Conservation (phyloP, 108 stramenopile genomes). For the Stephanodiscus triporus region DNA sequence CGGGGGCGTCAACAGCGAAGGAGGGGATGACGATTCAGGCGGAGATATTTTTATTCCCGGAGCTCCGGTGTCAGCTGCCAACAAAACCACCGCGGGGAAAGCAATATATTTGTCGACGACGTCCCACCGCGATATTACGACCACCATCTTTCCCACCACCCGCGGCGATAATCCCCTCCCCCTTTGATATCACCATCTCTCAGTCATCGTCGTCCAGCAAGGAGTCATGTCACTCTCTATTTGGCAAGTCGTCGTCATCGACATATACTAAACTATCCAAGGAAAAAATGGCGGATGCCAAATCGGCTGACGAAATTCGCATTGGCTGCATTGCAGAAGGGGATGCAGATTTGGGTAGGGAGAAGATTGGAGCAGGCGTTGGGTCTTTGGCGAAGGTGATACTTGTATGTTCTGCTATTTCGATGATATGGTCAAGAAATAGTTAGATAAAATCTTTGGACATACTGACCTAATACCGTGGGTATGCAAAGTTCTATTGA, state of each 20-base stretch:
- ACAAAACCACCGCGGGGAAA: slow-evolving; percentile 20
- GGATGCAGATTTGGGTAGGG: slow-evolving; percentile 74
- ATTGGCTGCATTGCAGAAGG: slow-evolving; percentile 77
- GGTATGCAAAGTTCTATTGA: neutral
- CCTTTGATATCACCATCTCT: slow-evolving; percentile 54
- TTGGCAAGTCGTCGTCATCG: slow-evolving; percentile 14
- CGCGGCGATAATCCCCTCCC: slow-evolving; percentile 29
- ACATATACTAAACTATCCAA: slow-evolving; percentile 60
- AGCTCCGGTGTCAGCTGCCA: neutral
- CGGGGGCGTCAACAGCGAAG: too few relatives aligned
- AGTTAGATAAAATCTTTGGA: slow-evolving; percentile 70
- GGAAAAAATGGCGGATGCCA: slow-evolving; percentile 76
- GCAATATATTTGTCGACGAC: slow-evolving; percentile 12
- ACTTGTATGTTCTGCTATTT: slow-evolving; percentile 10
- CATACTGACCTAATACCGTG: slow-evolving; percentile 41
- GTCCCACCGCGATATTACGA: slow-evolving; percentile 32
- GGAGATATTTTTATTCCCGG: slow-evolving; percentile 44
- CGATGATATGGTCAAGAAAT: slow-evolving; percentile 71
- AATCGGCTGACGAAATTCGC: slow-evolving; percentile 81
- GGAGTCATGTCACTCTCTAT: slow-evolving; percentile 36
- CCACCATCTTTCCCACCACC: slow-evolving; percentile 29
- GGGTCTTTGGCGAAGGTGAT: slow-evolving; percentile 34
- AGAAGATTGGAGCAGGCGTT: slow-evolving; percentile 82
- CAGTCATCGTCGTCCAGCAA: slow-evolving; percentile 26
- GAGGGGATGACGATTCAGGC: slow-evolving; percentile 33